Base-by-base conservation (phyloP, 805 yeast genomes). In the Zygosaccharomyces siamensis region DNA sequence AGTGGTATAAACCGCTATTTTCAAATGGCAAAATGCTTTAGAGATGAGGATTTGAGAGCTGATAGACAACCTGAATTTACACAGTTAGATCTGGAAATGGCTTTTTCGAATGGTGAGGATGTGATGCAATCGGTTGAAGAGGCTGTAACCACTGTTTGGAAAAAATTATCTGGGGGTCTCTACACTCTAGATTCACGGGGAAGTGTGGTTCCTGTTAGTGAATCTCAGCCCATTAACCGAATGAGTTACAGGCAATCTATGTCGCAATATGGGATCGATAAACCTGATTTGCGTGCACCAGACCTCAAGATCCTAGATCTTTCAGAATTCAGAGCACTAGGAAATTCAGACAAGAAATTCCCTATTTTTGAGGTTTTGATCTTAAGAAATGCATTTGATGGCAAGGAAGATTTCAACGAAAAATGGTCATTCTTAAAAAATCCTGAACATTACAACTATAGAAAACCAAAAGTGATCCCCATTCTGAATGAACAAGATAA, bases 1-100 rank as follows among this genome's bases (percentile, higher is more conserved):
- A 84, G 96, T 36, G 99, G 99, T 1, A 80, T 93, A 35, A 76
- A 84, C 45, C 75, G 80, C 43, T 93, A 93, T 67, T 93, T 80
- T 67, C 99, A 93, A 68, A 72, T 93, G 35, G 98, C 99, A 3
- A 83, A 80, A 60, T 93, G 99, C 65, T 93, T 93, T 65, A 76
- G 99, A 55, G 99, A 93, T 65, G 99, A 93, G 66, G 98, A 93
- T 68, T 74, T 93, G 49, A 76, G 99, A 50, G 83, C 88, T 1
- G 99, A 93, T 66, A 78, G 99, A 67, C 99, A 93, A 68, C 98
- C 98, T 0, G 99, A 93, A 64, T 93, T 93, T 65, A 93, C 99
- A 0, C 99, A 93, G 68, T 71, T 93, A n/a, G 99, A 93, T 73
- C 58, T 93, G 68, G 99, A 93, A 66, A 84, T 93, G 92, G 79